Evolutionary conservation across 306 rosid genomes (phyloP).

Genomic region (Glycine latifolia): DNA sequence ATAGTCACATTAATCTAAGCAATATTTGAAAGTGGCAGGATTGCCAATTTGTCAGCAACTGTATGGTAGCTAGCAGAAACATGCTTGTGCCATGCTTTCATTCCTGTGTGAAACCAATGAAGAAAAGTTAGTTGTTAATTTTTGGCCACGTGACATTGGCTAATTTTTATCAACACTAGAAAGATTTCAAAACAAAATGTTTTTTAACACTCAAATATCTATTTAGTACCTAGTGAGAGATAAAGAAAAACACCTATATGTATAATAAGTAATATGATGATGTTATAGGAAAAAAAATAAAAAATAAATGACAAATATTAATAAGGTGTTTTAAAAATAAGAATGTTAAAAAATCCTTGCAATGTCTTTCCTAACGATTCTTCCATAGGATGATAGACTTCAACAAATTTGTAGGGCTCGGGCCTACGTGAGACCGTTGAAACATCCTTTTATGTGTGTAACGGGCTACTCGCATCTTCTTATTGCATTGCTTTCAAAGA

Average conservation of each 20-base stretch:
- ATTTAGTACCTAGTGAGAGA: too few relatives aligned
- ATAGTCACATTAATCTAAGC: background rate
- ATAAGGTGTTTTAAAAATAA: too few relatives aligned
- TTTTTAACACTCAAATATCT: too few relatives aligned
- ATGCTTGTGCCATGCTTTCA: constrained; percentile 9
- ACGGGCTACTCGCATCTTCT: background rate
- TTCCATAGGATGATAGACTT: background rate
- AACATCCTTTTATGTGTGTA: background rate
- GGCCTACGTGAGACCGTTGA: constrained; percentile 19
- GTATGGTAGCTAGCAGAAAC: background rate
- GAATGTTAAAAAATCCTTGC: too few relatives aligned
- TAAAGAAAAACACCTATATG: too few relatives aligned
- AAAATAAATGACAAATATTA: too few relatives aligned
- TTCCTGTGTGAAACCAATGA: background rate
- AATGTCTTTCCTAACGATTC: constrained; percentile 5
- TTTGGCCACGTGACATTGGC: constrained; percentile 43
- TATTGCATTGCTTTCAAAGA: background rate
- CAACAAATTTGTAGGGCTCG: background rate
- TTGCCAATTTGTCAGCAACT: background rate
- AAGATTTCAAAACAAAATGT: too few relatives aligned
- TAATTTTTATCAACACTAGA: constrained; percentile 16
- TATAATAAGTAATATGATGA: too few relatives aligned
- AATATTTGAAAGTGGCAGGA: background rate
- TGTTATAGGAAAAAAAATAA: too few relatives aligned
- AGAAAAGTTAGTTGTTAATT: constrained; percentile 8